phyloP scores from a whole-genome alignment of 164 flowering plant genomes.

The Warburgia ugandensis region DNA sequence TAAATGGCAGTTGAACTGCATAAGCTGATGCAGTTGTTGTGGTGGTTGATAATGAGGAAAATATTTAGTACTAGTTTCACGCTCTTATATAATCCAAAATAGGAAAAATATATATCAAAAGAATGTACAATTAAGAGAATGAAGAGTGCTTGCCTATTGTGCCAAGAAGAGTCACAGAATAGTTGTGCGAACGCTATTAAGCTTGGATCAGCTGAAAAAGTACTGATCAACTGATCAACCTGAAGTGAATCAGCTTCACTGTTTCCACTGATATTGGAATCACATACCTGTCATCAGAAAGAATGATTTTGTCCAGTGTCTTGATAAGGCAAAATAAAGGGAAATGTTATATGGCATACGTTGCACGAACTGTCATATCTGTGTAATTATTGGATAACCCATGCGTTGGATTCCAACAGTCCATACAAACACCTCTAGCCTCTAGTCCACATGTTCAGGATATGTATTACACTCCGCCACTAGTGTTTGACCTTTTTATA shows the following conservation, averaged over 20 bases:
- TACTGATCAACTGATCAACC: conserved; percentile 84
- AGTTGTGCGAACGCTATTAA: conserved; percentile 88
- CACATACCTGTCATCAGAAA: conserved; percentile 51
- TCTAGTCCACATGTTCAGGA: too few relatives aligned
- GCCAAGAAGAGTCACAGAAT: conserved; percentile 82
- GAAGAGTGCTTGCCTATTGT: conserved; percentile 51
- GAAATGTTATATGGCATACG: background rate
- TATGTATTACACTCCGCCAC: too few relatives aligned
- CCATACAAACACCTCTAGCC: too few relatives aligned
- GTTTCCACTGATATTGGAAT: conserved; percentile 19
- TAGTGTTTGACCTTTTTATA: too few relatives aligned
- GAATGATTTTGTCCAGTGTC: background rate
- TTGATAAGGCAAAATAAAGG: background rate
- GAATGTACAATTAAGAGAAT: background rate
- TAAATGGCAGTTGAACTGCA: too few relatives aligned
- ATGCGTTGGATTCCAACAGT: too few relatives aligned
- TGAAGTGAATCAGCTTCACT: conserved; percentile 34
- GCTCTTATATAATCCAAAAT: background rate
- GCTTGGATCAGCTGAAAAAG: conserved; percentile 95
- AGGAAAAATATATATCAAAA: background rate
- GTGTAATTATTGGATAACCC: too few relatives aligned
- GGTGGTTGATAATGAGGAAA: too few relatives aligned
- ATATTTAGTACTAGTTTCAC: too few relatives aligned
- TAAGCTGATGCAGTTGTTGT: too few relatives aligned
- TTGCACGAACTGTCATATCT: background rate